phyloP scores from a whole-genome alignment of 73 alveolate genomes.

The Breviolum minutum region DNA sequence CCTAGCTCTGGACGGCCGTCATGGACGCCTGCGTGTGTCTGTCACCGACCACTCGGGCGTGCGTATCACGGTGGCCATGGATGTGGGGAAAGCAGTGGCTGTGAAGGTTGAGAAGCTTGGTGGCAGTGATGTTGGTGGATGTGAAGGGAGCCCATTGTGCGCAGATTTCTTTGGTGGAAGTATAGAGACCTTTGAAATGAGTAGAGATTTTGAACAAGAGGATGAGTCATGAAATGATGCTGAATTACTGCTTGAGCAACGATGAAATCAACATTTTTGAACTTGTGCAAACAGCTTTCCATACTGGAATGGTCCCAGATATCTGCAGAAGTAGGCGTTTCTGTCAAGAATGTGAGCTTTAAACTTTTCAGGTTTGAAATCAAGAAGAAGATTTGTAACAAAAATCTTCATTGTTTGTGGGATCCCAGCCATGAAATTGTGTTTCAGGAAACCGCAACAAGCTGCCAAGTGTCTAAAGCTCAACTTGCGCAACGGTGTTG shows the following conservation, averaged over 20 bases:
- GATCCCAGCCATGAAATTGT: not conserved
- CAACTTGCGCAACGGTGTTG: not conserved
- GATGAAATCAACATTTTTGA: too few relatives aligned
- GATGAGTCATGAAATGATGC: too few relatives aligned
- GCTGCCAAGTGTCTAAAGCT: slow-evolving; percentile 19
- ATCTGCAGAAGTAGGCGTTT: too few relatives aligned
- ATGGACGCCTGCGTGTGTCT: slow-evolving; percentile 14
- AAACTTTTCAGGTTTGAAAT: not conserved
- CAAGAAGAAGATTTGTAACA: not conserved
- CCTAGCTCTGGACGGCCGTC: slow-evolving; percentile 4
- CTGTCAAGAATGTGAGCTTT: too few relatives aligned
- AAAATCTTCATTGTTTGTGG: not conserved
- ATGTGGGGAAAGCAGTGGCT: slow-evolving; percentile 36
- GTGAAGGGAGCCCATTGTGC: too few relatives aligned
- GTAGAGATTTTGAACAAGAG: too few relatives aligned
- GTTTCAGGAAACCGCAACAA: slow-evolving; percentile 35
- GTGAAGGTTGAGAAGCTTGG: slow-evolving; percentile 26
- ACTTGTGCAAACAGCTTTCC: too few relatives aligned
- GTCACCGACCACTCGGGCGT: slow-evolving; percentile 19
- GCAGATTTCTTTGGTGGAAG: too few relatives aligned
- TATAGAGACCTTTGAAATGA: too few relatives aligned
- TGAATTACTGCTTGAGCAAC: too few relatives aligned
- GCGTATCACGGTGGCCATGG: slow-evolving; percentile 33
- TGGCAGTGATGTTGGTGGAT: not conserved
- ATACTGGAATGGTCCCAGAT: too few relatives aligned